Percentiles rank a stretch among this genome's conserved stretches.
phyloP scores from a whole-genome alignment of 805 yeast species.

The Candida yuanshanica region DNA sequence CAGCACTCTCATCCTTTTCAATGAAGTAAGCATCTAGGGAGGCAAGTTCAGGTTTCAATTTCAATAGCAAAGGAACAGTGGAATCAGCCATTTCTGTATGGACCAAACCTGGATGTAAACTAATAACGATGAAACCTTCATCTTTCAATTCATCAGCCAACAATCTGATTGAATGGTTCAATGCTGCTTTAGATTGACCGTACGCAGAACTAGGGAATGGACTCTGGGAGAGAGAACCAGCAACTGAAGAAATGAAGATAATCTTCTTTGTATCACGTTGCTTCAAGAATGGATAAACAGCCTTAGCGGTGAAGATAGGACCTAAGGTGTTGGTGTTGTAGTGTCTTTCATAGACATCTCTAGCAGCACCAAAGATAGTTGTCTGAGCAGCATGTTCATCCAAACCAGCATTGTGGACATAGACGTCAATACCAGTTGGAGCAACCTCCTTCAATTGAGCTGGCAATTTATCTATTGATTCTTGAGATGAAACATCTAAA shows the following conservation, averaged over 20 bases:
- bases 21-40: not conserved
- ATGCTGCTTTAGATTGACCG: slow-evolving; percentile 33
- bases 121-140: slow-evolving; percentile 26
- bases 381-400: not conserved
- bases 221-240: slow-evolving; percentile 18
- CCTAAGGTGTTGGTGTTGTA: slow-evolving; percentile 8
- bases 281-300: slow-evolving; percentile 13
- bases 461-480: slow-evolving; percentile 6
- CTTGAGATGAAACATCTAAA: slow-evolving; percentile 9
- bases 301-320: slow-evolving; percentile 5
- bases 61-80: not conserved
- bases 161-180: slow-evolving; percentile 26
- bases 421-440: slow-evolving; percentile 10
- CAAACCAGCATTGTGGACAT: slow-evolving; percentile 15
- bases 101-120: slow-evolving; percentile 36
- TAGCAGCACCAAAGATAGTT: not conserved
- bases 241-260: slow-evolving; percentile 22
- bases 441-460: slow-evolving; percentile 3
- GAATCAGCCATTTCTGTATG: slow-evolving; percentile 27
- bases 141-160: slow-evolving; percentile 23
- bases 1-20: slow-evolving; percentile 25
- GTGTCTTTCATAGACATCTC: slow-evolving; percentile 1
- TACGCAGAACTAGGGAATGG: slow-evolving; percentile 24
- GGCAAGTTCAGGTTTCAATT: not conserved
- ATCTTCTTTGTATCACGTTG: slow-evolving; percentile 20